Percentiles rank a stretch among this genome's conserved stretches.
Evolutionary conservation across 768 basidiomycete species (phyloP).

Genomic region (Boletellus sp.): DNA sequence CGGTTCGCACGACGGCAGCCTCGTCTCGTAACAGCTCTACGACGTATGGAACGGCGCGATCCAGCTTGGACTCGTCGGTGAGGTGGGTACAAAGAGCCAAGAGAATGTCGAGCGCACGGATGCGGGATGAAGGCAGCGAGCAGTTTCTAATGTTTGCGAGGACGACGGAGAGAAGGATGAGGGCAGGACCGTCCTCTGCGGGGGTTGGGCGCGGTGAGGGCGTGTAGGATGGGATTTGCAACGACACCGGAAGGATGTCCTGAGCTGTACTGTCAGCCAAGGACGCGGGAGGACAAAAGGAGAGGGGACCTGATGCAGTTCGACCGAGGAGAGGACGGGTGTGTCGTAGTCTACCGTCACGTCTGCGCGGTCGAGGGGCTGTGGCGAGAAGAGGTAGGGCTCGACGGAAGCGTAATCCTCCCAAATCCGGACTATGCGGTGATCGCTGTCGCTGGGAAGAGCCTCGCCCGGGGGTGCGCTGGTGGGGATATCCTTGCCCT

Average conservation of each 20-base stretch:
- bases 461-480: slow-evolving; percentile 29
- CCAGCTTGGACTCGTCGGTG: slow-evolving; percentile 93
- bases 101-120: slow-evolving; percentile 82
- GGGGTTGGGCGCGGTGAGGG: slow-evolving; percentile 46
- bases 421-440: slow-evolving; percentile 80
- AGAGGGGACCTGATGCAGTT: slow-evolving; percentile 54
- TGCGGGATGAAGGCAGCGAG: slow-evolving; percentile 76
- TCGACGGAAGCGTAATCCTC: slow-evolving; percentile 82
- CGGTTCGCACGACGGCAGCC: slow-evolving; percentile 73
- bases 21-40: slow-evolving; percentile 89
- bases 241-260: slow-evolving; percentile 76
- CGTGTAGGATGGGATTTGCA: slow-evolving; percentile 56
- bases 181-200: slow-evolving; percentile 80
- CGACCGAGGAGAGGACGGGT: slow-evolving; percentile 38
- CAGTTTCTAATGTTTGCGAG: slow-evolving; percentile 90
- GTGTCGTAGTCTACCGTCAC: slow-evolving; percentile 52
- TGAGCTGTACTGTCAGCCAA: slow-evolving; percentile 26
- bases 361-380: slow-evolving; percentile 41
- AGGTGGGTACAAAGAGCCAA: slow-evolving; percentile 76
- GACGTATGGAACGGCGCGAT: slow-evolving; percentile 88
- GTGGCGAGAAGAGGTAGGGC: slow-evolving; percentile 57
- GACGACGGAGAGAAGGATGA: slow-evolving; percentile 83
- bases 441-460: slow-evolving; percentile 81
- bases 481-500: slow-evolving; percentile 13
- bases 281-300: too few relatives aligned